Evolutionary conservation across 768 basidiomycete genomes (phyloP).

Genomic region (Termitomyces heimii): DNA sequence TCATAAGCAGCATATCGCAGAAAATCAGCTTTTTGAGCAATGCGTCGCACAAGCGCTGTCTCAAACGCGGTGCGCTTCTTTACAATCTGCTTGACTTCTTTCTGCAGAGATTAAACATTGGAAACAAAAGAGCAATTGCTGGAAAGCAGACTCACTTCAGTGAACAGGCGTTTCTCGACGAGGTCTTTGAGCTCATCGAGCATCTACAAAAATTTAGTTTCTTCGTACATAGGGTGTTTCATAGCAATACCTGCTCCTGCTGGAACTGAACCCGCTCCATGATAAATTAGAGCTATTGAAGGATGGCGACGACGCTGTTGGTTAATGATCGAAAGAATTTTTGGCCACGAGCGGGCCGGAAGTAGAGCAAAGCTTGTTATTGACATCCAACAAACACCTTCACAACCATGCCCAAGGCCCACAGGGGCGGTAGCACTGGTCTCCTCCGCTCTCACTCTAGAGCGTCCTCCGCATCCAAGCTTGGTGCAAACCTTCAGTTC

Average conservation of each 20-base stretch:
- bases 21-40: slow-evolving; percentile 84
- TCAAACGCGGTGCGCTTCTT: slow-evolving; percentile 82
- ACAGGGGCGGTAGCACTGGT: slow-evolving; percentile 38
- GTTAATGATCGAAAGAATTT: slow-evolving; percentile 5
- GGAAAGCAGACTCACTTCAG: slow-evolving; percentile 44
- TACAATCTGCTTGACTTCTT: slow-evolving; percentile 81
- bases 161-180: slow-evolving; percentile 79
- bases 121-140: neutral
- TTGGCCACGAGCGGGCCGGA: slow-evolving; percentile 12
- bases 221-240: neutral
- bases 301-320: neutral
- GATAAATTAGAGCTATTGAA: slow-evolving; percentile 10
- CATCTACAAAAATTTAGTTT: slow-evolving; percentile 44
- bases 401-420: slow-evolving; percentile 45
- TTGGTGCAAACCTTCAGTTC: slow-evolving; percentile 56
- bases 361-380: slow-evolving; percentile 1
- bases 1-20: slow-evolving; percentile 90
- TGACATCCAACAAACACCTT: slow-evolving; percentile 11
- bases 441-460: slow-evolving; percentile 59
- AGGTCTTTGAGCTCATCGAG: slow-evolving; percentile 94
- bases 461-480: slow-evolving; percentile 54
- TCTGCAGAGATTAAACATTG: slow-evolving; percentile 31
- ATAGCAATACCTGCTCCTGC: slow-evolving; percentile 68
- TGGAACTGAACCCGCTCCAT: slow-evolving; percentile 96
- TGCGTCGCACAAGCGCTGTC: slow-evolving; percentile 73